These are phyloP conservation scores for Crithidia fasciculata DNA, from an alignment of 208 protist species.

Conservation along the genomic window DNA sequence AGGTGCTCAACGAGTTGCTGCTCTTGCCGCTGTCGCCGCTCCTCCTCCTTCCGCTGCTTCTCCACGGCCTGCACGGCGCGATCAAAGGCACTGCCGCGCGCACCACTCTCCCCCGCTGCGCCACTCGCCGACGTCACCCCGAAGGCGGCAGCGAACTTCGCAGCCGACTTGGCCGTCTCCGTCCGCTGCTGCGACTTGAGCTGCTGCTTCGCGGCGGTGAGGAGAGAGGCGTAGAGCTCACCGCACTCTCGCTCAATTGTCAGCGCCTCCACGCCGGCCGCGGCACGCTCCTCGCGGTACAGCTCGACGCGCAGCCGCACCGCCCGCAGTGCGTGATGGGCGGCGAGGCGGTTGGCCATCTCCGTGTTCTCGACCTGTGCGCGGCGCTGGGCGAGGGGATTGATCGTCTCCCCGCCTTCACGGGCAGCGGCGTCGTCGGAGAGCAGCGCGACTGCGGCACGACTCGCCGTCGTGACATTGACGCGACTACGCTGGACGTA, in stretches of 20 bases:
- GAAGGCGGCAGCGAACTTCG: conserved; percentile 80
- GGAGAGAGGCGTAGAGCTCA: conserved; percentile 57
- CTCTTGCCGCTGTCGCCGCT: conserved; percentile 52
- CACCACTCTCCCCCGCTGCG: background rate
- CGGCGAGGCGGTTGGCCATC: conserved; percentile 53
- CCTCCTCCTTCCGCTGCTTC: conserved; percentile 43
- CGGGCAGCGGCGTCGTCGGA: conserved; percentile 33
- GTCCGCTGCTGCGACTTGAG: conserved; percentile 35
- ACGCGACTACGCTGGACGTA: conserved; percentile 84
- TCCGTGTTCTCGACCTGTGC: conserved; percentile 74
- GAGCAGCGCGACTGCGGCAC: conserved; percentile 20
- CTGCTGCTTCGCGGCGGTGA: conserved; percentile 39
- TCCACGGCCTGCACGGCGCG: conserved; percentile 57
- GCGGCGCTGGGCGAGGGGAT: conserved; percentile 73
- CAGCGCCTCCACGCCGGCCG: conserved; percentile 42
- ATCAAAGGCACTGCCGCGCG: conserved; percentile 56
- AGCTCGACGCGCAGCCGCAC: conserved; percentile 65
- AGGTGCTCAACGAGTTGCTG: conserved; percentile 71
- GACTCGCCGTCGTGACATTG: conserved; percentile 29
- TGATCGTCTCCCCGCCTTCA: conserved; percentile 44
- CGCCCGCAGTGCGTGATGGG: conserved; percentile 59
- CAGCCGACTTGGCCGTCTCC: conserved; percentile 63
- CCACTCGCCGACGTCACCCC: conserved; percentile 37
- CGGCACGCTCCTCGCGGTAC: conserved; percentile 76
- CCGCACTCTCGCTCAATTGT: conserved; percentile 70